Base-by-base conservation (phyloP, 2,329 filamentous ascomycete genomes). In the Catunica adiposa region DNA sequence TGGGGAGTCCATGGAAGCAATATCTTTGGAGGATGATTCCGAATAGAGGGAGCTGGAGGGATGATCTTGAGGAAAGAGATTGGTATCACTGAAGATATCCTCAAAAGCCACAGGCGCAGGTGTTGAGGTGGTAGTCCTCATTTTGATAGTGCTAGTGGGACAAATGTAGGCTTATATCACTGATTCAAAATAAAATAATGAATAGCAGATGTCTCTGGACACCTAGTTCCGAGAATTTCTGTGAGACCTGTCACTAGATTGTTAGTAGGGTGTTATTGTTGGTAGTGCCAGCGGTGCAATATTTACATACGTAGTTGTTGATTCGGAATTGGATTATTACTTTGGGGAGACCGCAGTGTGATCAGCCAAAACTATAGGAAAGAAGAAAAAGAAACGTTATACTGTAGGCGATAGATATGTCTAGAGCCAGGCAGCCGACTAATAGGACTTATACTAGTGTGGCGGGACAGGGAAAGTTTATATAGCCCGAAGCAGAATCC, bases 1-100 rank as follows among this genome's bases (percentile, higher is more conserved):
- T 9, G 56, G 56, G 1, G 56, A 54, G 23, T 57, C 51, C 20
- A 48, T 47, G 15, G 42, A 25, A 8, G 56, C 42, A 11, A 54
- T 17, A n/a, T 51, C 48, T 31, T 22, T 1, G 23, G 4, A 34
- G 29, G 25, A 48, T 23, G 15, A 51, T 8, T 31, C 14, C 5
- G 17, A 23, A 20, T 23, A 53, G 31, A 53, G 23, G 29, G 31
- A 53, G 23, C 4, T n/a, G 8, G 20, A n/a, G 48, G 29, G 31
- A 3, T 40, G 51, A 8, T 53, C 37, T 53, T 22, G 51, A 8
- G 51, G 31, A 17, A 53, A 40, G 15, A 53, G 51, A 15, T 25
- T 20, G 14, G 29, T 37, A 23, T 53, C 51, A 40, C 51, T 42
- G n/a, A 53, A 53, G 31, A 53, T 53, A 9, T 26, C 15, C n/a